Evolutionary conservation across 306 rosid species (phyloP).

Genomic region (Nissolia schottii): DNA sequence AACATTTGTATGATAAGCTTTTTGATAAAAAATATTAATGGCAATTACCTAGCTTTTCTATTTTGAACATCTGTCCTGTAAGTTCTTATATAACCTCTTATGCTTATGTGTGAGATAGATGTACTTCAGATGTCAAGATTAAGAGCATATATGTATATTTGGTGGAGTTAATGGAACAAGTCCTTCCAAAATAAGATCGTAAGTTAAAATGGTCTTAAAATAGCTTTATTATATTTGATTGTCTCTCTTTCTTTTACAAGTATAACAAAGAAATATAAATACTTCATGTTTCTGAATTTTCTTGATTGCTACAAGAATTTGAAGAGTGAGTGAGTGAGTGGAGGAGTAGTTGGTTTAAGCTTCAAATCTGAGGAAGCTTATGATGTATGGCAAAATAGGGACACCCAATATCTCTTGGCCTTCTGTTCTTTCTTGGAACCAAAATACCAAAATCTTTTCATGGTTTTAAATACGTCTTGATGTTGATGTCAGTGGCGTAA

Average conservation of each 20-base stretch:
- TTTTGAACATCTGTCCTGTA: neutral
- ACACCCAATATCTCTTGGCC: conserved; percentile 31
- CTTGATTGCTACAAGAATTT: conserved; percentile 2
- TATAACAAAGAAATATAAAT: neutral
- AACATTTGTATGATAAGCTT: neutral
- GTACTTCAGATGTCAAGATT: conserved; percentile 95
- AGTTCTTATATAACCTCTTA: conserved; percentile 5
- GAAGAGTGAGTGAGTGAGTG: conserved; percentile 6
- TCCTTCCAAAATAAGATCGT: conserved; percentile 96
- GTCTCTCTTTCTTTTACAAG: neutral
- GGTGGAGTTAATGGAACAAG: conserved; percentile 86
- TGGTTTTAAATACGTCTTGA: too few relatives aligned
- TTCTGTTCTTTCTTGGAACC: conserved; percentile 37
- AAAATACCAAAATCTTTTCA: too few relatives aligned
- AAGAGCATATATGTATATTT: conserved; percentile 81
- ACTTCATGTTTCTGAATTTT: conserved; percentile 2
- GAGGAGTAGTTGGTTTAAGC: conserved; percentile 18
- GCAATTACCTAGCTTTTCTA: neutral
- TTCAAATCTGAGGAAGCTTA: conserved; percentile 44
- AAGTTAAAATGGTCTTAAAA: conserved; percentile 34
- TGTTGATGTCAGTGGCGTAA: too few relatives aligned
- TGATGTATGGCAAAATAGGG: conserved; percentile 29
- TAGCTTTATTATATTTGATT: conserved; percentile 14
- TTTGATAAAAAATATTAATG: neutral
- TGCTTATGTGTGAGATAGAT: conserved; percentile 42